A percentile compares a stretch with the other conserved stretches of the same genome.
These are phyloP conservation scores for Cucurbita argyrosperma DNA, from an alignment of 306 rosid species.

Conservation along the genomic window DNA sequence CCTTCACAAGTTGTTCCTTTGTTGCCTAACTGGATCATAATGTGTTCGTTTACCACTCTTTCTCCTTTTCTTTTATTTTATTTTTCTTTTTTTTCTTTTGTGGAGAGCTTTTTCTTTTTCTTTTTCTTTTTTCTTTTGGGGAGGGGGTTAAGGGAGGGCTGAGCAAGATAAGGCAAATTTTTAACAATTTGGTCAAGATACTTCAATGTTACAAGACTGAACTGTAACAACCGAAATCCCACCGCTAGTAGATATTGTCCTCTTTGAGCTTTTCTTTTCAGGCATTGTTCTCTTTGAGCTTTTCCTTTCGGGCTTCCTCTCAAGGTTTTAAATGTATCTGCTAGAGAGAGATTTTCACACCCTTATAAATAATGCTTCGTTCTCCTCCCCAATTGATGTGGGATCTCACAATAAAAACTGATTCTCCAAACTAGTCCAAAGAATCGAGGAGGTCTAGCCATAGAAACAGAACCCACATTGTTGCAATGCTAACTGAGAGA, in stretches of 20 bases:
- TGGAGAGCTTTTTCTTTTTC: neutral
- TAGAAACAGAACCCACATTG: neutral
- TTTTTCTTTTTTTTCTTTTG: neutral
- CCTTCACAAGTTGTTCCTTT: conserved; percentile 6
- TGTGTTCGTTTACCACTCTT: neutral
- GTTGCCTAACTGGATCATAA: conserved; percentile 11
- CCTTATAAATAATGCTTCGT: too few species aligned
- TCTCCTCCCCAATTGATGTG: too few species aligned
- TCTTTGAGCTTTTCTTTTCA: too few species aligned
- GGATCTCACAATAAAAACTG: neutral
- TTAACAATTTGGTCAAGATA: neutral
- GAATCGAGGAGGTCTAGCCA: neutral
- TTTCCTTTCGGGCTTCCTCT: too few species aligned
- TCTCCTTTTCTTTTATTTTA: neutral
- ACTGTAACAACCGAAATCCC: too few species aligned
- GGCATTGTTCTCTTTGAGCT: too few species aligned
- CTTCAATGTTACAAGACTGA: neutral
- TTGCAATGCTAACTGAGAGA: neutral
- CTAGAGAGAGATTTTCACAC: too few species aligned
- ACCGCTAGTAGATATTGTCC: too few species aligned
- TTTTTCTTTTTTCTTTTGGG: neutral
- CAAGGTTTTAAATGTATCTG: too few species aligned
- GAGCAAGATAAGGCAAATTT: neutral
- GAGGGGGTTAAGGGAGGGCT: neutral
- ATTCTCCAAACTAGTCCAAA: neutral